Evolutionary conservation across 495 filamentous ascomycete genomes (phyloP).

Genomic region (Amorphotheca resinae): DNA sequence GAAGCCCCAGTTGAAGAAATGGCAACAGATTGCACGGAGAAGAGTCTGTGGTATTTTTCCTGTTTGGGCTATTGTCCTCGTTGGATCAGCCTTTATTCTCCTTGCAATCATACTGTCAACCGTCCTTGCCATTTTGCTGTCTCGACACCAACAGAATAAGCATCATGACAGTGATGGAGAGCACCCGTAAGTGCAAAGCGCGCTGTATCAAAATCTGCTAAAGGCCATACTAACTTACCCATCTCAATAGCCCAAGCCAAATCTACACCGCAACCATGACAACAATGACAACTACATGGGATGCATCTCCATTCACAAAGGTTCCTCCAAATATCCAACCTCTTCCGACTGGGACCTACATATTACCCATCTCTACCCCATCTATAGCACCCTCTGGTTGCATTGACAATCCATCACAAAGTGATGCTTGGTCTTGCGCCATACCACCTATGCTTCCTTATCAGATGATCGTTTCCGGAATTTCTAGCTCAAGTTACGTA

Average conservation of each 20-base stretch:
- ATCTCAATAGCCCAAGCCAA: slow-evolving; percentile 12
- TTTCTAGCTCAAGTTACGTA: slow-evolving; percentile 1
- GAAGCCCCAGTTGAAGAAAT: slow-evolving; percentile 38
- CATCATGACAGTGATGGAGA: slow-evolving; percentile 13
- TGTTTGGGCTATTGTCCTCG: slow-evolving; percentile 52
- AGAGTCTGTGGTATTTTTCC: slow-evolving; percentile 52
- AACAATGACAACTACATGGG: slow-evolving; percentile 46
- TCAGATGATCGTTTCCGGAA: slow-evolving; percentile 9
- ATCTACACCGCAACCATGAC: slow-evolving; percentile 15
- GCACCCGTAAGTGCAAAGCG: slow-evolving; percentile 9
- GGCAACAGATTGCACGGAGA: slow-evolving; percentile 42
- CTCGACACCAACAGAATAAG: slow-evolving; percentile 12
- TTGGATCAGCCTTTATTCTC: slow-evolving; percentile 39
- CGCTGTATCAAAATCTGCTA: too few relatives aligned
- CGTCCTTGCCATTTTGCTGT: slow-evolving; percentile 25
- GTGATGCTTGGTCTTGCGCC: slow-evolving; percentile 57
- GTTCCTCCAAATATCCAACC: slow-evolving; percentile 44
- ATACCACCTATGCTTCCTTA: slow-evolving; percentile 4
- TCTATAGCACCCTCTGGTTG: slow-evolving; percentile 51
- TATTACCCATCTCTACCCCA: slow-evolving; percentile 43
- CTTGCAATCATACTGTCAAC: slow-evolving; percentile 53
- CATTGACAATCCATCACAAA: slow-evolving; percentile 45
- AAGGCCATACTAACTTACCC: slow-evolving; percentile 1
- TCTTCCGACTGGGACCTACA: slow-evolving; percentile 52
- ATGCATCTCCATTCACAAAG: slow-evolving; percentile 47